phyloP scores from a whole-genome alignment of 176 grass and related monocot species.

The Ananas comosus region DNA sequence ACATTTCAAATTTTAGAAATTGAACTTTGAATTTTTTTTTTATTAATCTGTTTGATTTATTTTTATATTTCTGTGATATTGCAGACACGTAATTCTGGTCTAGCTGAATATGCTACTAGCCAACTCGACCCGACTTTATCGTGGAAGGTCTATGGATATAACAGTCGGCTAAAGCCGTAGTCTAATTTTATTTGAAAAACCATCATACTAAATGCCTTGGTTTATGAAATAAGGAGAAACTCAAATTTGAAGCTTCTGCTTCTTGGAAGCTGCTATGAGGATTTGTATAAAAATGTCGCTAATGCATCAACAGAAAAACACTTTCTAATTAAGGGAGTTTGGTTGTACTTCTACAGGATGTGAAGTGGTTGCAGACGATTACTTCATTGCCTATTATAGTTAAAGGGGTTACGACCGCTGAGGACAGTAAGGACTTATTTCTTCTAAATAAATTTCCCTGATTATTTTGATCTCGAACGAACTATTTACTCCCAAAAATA shows the following conservation, averaged over 20 bases:
- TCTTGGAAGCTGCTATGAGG: no score
- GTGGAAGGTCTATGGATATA: slow-evolving; percentile 52
- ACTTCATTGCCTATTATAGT: slow-evolving; percentile 77
- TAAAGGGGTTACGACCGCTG: slow-evolving; percentile 86
- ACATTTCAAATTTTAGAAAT: not conserved
- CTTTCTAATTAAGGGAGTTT: not conserved
- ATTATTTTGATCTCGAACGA: not conserved
- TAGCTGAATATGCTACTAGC: slow-evolving; percentile 52
- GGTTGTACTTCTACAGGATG: slow-evolving; percentile 35
- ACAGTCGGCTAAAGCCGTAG: no score
- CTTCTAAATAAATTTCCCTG: not conserved
- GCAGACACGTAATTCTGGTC: slow-evolving; percentile 73
- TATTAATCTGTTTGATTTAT: slow-evolving; percentile 6
- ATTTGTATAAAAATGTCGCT: not conserved
- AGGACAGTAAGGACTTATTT: slow-evolving; percentile 54
- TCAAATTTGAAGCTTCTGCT: not conserved
- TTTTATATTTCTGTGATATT: slow-evolving; percentile 13
- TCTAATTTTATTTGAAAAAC: no score
- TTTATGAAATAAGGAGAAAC: no score
- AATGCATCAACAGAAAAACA: not conserved
- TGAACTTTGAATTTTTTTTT: not conserved
- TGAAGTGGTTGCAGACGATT: slow-evolving; percentile 78
- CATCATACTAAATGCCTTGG: no score
- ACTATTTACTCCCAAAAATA: not conserved
- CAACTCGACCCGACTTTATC: slow-evolving; percentile 69